Conservation (phyloP, 805 yeast species). For the Ogataea saltuana region DNA sequence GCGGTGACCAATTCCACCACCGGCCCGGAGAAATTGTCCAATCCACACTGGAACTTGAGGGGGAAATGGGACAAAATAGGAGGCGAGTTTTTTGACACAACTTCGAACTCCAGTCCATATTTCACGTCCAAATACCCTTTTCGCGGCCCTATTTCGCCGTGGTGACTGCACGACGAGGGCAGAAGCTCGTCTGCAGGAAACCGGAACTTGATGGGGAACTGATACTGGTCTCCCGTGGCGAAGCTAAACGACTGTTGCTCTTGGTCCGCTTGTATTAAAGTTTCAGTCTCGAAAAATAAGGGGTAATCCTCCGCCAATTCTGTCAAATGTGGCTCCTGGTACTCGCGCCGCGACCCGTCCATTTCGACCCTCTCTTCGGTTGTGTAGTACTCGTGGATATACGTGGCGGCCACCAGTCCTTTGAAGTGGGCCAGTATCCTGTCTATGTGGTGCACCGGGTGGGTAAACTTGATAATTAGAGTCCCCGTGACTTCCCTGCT, state of each 20-base stretch:
- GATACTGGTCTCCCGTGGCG: slow-evolving; percentile 3
- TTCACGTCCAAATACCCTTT: slow-evolving; percentile 16
- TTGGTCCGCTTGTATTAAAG: slow-evolving; percentile 2
- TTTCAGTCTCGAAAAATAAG: slow-evolving; percentile 12
- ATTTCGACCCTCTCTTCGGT: slow-evolving; percentile 13
- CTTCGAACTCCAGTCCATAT: slow-evolving; percentile 18
- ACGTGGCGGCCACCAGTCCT: slow-evolving; percentile 13
- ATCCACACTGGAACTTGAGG: slow-evolving; percentile 14
- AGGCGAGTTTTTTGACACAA: neutral
- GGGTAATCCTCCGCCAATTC: slow-evolving; percentile 12
- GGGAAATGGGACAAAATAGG: slow-evolving; percentile 15
- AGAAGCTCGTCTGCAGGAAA: slow-evolving; percentile 21
- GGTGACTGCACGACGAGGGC: slow-evolving; percentile 19
- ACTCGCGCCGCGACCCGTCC: slow-evolving; percentile 14
- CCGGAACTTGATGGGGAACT: slow-evolving; percentile 13
- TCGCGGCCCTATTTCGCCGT: slow-evolving; percentile 15
- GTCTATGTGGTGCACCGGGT: slow-evolving; percentile 6
- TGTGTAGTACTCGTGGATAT: slow-evolving; percentile 12
- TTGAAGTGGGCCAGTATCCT: slow-evolving; percentile 15
- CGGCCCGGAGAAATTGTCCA: slow-evolving; percentile 13
- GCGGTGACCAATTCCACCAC: slow-evolving; percentile 4
- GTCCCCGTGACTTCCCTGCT: slow-evolving; percentile 17
- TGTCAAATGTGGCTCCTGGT: slow-evolving; percentile 9
- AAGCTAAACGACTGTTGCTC: slow-evolving; percentile 1
- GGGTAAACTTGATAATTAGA: slow-evolving; percentile 11